Conservation (phyloP, 345 rosid genomes). For the Moricandia moricandioides region DNA sequence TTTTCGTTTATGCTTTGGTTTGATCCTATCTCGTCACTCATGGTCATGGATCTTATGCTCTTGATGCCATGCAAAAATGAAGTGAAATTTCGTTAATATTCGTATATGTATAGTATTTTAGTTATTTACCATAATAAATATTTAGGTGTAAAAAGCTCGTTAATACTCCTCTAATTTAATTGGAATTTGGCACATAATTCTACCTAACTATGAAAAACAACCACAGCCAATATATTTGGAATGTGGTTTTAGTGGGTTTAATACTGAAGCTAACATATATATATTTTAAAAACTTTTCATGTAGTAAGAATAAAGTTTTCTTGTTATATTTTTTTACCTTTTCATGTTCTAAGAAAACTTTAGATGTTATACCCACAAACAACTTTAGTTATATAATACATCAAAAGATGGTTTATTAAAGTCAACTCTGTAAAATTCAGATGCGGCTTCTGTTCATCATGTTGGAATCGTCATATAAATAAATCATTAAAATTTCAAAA, state of each 20-base stretch:
- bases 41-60: background rate
- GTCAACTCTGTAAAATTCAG: background rate
- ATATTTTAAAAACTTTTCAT: background rate
- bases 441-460: background rate
- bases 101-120: background rate
- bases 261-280: background rate
- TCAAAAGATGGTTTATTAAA: background rate
- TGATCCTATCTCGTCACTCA: background rate
- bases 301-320: background rate
- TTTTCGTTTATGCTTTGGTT: slow-evolving; percentile 1
- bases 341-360: background rate
- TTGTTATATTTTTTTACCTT: no score
- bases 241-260: background rate
- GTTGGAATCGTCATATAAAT: background rate
- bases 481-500: background rate
- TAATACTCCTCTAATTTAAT: background rate
- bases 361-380: background rate
- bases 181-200: background rate
- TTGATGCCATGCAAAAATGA: background rate
- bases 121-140: background rate
- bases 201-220: background rate
- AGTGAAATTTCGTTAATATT: background rate
- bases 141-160: background rate
- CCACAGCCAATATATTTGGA: background rate
- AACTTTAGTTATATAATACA: background rate